Percentiles rank a stretch among this genome's conserved stretches.
Evolutionary conservation across 805 yeast genomes (phyloP).

Genomic region (Candida qinlingensis): DNA sequence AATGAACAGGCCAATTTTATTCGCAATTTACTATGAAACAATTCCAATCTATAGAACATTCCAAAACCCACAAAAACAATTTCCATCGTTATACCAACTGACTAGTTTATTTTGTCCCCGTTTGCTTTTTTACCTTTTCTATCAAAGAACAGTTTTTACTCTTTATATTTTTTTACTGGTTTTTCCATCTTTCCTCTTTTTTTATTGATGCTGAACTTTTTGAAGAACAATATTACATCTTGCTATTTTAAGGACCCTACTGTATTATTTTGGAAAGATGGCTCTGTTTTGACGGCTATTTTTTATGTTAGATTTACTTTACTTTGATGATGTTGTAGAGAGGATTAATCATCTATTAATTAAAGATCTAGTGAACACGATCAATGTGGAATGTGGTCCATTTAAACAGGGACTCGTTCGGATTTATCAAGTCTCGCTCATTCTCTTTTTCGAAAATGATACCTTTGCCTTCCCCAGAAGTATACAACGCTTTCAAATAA

Average conservation of each 20-base stretch:
- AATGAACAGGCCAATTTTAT: neutral
- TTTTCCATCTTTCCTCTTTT: neutral
- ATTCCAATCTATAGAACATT: too few relatives aligned
- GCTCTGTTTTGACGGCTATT: too few relatives aligned
- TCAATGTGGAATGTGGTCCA: slow-evolving; percentile 30
- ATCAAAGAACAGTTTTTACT: neutral
- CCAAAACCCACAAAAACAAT: too few relatives aligned
- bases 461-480: slow-evolving; percentile 40
- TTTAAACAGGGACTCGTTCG: slow-evolving; percentile 38
- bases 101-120: neutral
- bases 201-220: neutral
- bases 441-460: slow-evolving; percentile 23
- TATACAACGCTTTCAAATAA: slow-evolving; percentile 31
- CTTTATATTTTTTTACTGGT: neutral
- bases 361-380: too few relatives aligned
- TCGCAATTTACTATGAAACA: too few relatives aligned
- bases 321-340: too few relatives aligned
- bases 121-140: neutral
- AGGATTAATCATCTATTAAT: too few relatives aligned
- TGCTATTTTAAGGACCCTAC: slow-evolving; percentile 4
- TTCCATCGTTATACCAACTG: neutral
- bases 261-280: neutral
- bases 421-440: slow-evolving; percentile 41
- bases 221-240: neutral
- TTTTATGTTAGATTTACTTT: neutral